Base-by-base conservation (phyloP, 2,329 filamentous ascomycete genomes). In the Aspergillus tubingensis region DNA sequence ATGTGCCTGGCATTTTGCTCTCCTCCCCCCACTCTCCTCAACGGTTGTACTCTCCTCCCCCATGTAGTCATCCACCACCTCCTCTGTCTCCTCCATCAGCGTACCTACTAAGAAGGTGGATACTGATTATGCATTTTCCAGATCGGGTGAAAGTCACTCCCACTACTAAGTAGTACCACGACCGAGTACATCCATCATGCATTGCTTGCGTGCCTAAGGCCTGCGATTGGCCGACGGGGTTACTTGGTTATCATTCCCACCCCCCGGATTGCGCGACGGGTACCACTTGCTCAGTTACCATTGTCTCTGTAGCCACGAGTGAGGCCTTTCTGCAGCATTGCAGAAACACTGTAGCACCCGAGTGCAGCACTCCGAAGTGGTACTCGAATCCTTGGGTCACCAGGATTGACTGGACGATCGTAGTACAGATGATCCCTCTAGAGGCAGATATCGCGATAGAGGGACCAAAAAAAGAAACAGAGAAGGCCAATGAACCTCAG, bases 51-150 rank as follows among this genome's bases (percentile, higher is more conserved):
- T 48, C 44, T 11, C 19, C 15, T 55, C 10, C 30, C 1, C 32
- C 1, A 36, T 36, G 32, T 25, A 11, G 23, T 38, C 21, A 3
- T 25, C 52, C 11, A 30, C n/a, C 41, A 23, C 19, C 17, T 11
- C 4, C 17, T 36, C 41, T 32, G 30, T 32, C 32, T 36, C 11
- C 11, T 36, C 32, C 32, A 13, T 13, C 10, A 36, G 32, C 32
- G 32, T 13, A 15, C 5, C 11, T 36, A 36, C 32, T 13, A 36
- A 36, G 4, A 15, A 2, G 32, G 32, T 36, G 32, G 32, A 36
- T 13, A 36, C 36, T 17, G 44, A 13, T 17, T 23, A 60, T 54
- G 54, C 63, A 66, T 58, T 65, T 63, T 52, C 64, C 64, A n/a
- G 21, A 55, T 61, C 32, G 15, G 58, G 64, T 49, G 49, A 57